A percentile compares a stretch with the other conserved stretches of the same genome.
These are phyloP conservation scores for Alectoria sarmentosa DNA, from an alignment of 495 filamentous ascomycete species.

Conservation along the genomic window DNA sequence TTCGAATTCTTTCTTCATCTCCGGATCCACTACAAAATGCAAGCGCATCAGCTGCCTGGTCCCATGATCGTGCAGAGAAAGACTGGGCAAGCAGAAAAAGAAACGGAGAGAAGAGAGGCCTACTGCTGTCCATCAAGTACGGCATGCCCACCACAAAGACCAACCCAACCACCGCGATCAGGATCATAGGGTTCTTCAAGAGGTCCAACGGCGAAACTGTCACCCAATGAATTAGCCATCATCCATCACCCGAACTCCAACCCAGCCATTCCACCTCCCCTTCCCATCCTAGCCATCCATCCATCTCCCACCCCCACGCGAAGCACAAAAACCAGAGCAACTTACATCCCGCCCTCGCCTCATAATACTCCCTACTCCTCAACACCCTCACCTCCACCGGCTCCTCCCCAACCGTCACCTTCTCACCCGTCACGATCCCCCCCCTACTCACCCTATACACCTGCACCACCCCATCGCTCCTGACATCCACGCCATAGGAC, in stretches of 20 bases:
- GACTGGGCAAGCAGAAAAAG: not conserved
- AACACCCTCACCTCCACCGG: conserved; percentile 53
- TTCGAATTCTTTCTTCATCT: conserved; percentile 87
- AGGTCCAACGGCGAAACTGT: conserved; percentile 57
- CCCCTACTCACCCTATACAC: conserved; percentile 70
- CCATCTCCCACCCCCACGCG: not conserved
- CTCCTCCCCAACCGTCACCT: conserved; percentile 23
- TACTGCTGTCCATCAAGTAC: conserved; percentile 92
- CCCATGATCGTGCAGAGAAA: no score
- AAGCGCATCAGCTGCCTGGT: not conserved
- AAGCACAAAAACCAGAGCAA: conserved; percentile 22
- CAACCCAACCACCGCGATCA: conserved; percentile 77
- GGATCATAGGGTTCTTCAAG: conserved; percentile 90
- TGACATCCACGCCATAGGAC: conserved; percentile 69
- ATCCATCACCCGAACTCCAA: not conserved
- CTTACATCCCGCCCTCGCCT: conserved; percentile 66
- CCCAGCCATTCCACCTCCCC: not conserved
- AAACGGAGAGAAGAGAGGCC: not conserved
- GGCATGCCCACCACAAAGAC: conserved; percentile 82
- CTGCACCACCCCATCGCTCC: conserved; percentile 36
- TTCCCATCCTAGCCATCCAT: not conserved
- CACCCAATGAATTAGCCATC: not conserved
- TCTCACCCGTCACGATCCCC: conserved; percentile 75
- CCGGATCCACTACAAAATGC: conserved; percentile 71
- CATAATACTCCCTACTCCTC: conserved; percentile 63